Evolutionary conservation across 768 basidiomycete species (phyloP).

Genomic region (Leucocoprinus birnbaumii): DNA sequence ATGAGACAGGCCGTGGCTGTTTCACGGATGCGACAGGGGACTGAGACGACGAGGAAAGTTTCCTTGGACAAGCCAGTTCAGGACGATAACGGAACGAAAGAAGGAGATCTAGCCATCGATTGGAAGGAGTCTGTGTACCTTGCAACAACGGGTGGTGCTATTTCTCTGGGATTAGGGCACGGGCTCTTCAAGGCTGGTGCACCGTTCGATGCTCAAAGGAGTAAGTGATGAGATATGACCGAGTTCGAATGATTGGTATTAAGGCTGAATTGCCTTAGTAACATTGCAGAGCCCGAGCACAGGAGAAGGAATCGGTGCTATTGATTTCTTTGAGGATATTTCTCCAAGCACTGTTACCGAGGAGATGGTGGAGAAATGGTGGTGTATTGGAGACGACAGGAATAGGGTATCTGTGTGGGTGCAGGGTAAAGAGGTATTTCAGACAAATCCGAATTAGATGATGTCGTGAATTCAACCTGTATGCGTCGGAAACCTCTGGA

Average conservation of each 20-base stretch:
- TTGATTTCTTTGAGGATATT: slow-evolving; percentile 61
- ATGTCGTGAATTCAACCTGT: too few relatives aligned
- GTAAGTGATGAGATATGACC: slow-evolving; percentile 49
- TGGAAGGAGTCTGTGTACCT: slow-evolving; percentile 85
- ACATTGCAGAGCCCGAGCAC: slow-evolving; percentile 38
- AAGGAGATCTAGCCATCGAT: slow-evolving; percentile 46
- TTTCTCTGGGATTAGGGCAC: slow-evolving; percentile 58
- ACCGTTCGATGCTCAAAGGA: slow-evolving; percentile 73
- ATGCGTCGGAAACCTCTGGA: too few relatives aligned
- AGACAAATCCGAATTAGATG: too few relatives aligned
- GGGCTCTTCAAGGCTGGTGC: slow-evolving; percentile 59
- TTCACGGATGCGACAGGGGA: slow-evolving; percentile 66
- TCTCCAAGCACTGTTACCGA: slow-evolving; percentile 16
- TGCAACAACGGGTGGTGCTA: slow-evolving; percentile 77
- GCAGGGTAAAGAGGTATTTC: slow-evolving; percentile 42
- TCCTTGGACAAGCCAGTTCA: not conserved
- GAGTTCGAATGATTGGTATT: not conserved
- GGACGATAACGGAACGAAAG: not conserved
- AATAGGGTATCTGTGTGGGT: slow-evolving; percentile 77
- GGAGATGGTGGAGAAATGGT: slow-evolving; percentile 85
- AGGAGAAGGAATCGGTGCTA: slow-evolving; percentile 49
- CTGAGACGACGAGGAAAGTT: slow-evolving; percentile 23
- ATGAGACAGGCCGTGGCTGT: slow-evolving; percentile 81
- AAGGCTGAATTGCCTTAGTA: slow-evolving; percentile 31
- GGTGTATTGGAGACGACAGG: slow-evolving; percentile 72